A percentile compares a stretch with the other conserved stretches of the same genome.
Conservation (phyloP, 495 filamentous ascomycete species). For the Elaphomyces granulatus region DNA sequence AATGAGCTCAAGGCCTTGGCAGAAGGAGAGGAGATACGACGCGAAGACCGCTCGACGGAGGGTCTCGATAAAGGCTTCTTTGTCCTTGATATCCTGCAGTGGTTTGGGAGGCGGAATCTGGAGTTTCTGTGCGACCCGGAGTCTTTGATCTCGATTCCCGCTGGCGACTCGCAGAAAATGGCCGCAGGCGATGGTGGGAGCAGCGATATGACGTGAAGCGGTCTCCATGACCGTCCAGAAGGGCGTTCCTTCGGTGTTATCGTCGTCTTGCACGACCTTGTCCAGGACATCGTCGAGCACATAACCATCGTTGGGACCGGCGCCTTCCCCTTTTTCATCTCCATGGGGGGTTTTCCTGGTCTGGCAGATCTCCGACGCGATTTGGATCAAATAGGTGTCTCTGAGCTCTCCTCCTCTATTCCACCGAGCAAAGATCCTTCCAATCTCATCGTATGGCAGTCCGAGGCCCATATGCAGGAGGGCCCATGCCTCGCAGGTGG, state of each 20-base stretch:
- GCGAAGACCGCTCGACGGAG: constrained; percentile 47
- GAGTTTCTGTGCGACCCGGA: constrained; percentile 30
- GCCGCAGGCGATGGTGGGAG: constrained; percentile 47
- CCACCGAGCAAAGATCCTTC: constrained; percentile 46
- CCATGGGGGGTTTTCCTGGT: constrained; percentile 26
- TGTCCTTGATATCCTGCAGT: constrained; percentile 27
- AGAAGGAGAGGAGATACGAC: constrained; percentile 47
- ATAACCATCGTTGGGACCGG: constrained; percentile 19
- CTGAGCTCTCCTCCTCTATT: constrained; percentile 41
- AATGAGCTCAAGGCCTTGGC: constrained; percentile 55
- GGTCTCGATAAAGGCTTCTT: constrained; percentile 40
- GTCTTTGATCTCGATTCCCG: constrained; percentile 42
- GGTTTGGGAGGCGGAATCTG: constrained; percentile 29
- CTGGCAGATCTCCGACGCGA: constrained; percentile 48
- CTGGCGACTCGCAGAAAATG: constrained; percentile 55
- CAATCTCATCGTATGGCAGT: constrained; percentile 48
- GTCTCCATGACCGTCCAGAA: constrained; percentile 51
- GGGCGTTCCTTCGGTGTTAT: constrained; percentile 53
- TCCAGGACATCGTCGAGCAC: constrained; percentile 54
- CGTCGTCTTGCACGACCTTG: constrained; percentile 63
- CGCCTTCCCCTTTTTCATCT: constrained; percentile 28
- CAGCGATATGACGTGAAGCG: constrained; percentile 44
- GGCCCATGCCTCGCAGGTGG: constrained; percentile 49
- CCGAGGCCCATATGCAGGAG: constrained; percentile 46
- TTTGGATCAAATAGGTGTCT: constrained; percentile 47